Conservation (phyloP, 192 early-diverging fungal genomes). For the Coemansia aciculifera region DNA sequence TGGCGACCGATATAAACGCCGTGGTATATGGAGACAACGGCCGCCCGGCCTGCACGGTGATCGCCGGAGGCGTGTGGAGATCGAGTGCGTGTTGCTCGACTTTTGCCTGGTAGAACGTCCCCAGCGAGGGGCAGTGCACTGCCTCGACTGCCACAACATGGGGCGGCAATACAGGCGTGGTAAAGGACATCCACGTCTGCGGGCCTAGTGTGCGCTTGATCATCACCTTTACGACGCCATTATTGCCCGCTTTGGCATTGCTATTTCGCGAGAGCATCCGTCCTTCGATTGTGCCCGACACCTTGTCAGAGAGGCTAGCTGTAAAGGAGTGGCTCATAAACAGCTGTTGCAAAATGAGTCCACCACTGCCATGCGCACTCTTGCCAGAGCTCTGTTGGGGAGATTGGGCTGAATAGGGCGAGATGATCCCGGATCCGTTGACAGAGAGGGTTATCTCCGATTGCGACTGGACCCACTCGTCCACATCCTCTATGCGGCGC, state of each 20-base stretch:
- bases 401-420: background rate
- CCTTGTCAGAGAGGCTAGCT: constrained; percentile 57
- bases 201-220: constrained; percentile 67
- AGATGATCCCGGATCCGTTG: constrained; percentile 4
- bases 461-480: constrained; percentile 65
- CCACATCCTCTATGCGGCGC: constrained; percentile 64
- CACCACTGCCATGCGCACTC: background rate
- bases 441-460: constrained; percentile 24
- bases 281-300: constrained; percentile 58
- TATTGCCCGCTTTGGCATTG: constrained; percentile 69
- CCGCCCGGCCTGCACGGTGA: constrained; percentile 64
- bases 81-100: constrained; percentile 57
- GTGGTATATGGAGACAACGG: constrained; percentile 63
- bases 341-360: constrained; percentile 21
- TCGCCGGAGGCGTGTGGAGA: constrained; percentile 65
- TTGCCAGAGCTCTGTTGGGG: background rate
- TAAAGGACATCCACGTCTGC: constrained; percentile 57
- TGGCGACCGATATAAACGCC: constrained; percentile 73
- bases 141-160: constrained; percentile 65
- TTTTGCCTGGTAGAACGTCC: constrained; percentile 8
- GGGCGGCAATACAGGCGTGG: constrained; percentile 58
- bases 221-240: constrained; percentile 64
- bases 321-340: constrained; percentile 62
- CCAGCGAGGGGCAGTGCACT: constrained; percentile 24
- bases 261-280: constrained; percentile 67